Evolutionary conservation across 1,139 yeast genomes (phyloP), one percentile per base, ranked within the genome.

Genomic region (Kazachstania sp.): DNA sequence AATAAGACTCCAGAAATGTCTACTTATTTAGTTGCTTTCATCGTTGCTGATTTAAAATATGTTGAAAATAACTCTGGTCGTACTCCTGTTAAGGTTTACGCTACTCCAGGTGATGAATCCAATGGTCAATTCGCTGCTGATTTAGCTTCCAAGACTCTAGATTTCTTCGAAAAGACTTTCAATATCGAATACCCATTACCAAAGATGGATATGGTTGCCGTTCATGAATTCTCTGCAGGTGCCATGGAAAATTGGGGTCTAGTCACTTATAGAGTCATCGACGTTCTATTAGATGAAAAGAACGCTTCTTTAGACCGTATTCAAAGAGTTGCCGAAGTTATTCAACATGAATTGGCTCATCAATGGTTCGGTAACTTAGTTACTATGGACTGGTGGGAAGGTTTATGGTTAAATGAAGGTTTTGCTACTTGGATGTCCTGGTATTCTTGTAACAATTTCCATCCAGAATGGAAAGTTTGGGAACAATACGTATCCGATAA

Each of bases 321-420:
- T 20, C 80, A 79, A 61, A 75, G 83, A 58, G 88, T 83, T 29
- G 81, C 86, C n/a, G 84, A 83, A 57, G 90, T 83, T 38, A 83
- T 83, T 47, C 82, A 82, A 59, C 92, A 83, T 68, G 92, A 83
- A 65, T 71, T 83, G 68, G 92, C 90, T 29, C 92, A 83, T 63
- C 90, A 83, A 68, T 83, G 90, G 90, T 83, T 83, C 60, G 92
- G 92, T 52, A 80, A 83, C 68, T 72, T 83, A 64, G 90, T 83
- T 50, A 83, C 92, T 47, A 83, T 83, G 92, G 81, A 81, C 52
- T 83, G 86, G 84, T 83, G 92, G 92, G 86, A 82, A 65, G 88
- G 81, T 57, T 74, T 83, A 58, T 83, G 92, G 92, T 72, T 83
- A 54, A 83, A 83, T 64, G 92, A 83, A 69, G 90, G 90, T 34